Evolutionary conservation across 2,329 filamentous ascomycete genomes (phyloP), one percentile per base, ranked within the genome.

Genomic region (Helotiales sp.): DNA sequence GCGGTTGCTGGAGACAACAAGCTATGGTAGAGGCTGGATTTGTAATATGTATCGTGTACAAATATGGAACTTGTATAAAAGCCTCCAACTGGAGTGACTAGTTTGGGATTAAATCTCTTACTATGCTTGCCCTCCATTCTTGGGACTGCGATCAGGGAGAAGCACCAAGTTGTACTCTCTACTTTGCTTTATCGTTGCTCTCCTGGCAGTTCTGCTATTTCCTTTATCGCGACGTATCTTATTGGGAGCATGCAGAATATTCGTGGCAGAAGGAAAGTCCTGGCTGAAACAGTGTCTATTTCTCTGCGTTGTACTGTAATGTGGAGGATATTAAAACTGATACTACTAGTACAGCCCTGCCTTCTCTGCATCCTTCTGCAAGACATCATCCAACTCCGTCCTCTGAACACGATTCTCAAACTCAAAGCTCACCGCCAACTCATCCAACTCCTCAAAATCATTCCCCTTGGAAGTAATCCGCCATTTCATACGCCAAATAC

Each of bases 401-500:
- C 84, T 76, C 73, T 82, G 80, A 49, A 83, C 69, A 71, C 84
- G 86, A 61, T 83, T 77, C 50, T 85, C 83, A 72, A 84, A 85
- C 63, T 79, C 79, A 72, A 86, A 86, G 70, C 82, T 84, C 32
- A 71, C 74, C 6, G 78, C 77, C 68, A 85, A 75, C 70, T 64
- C 67, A 63, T 88, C 86, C 26, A 89, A 71, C 69, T 87, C 83
- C 20, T 82, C 81, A 59, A 82, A 75, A 0, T 76, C 80, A 80
- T 84, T 86, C 2, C 77, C 83, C 43, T 77, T 74, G 69, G 69
- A 89, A 89, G 24, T 85, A 75, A 71, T 83, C 82, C 0, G 85
- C 85, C 75, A 86, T 82, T 73, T 88, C 86, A 74, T 82, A 82
- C 6, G 79, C 80, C 66, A 85, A 76, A 62, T 84, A 85, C 67